Conservation (phyloP, 78 protist genomes). For the Ministeria vibrans region DNA sequence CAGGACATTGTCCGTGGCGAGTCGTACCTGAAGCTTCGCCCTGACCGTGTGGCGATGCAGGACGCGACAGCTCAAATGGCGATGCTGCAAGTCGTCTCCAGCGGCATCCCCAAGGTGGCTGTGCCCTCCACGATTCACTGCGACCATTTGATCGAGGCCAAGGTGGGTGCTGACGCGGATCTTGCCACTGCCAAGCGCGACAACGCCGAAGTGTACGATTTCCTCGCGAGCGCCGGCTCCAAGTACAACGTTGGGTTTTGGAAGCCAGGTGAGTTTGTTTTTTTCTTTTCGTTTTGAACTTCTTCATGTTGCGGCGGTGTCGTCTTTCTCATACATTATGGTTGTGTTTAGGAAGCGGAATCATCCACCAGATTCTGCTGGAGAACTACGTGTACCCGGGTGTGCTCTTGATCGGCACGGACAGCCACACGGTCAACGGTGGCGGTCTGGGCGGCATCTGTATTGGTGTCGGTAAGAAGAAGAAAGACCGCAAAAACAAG, state of each 20-base stretch:
- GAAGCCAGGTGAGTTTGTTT: too few species aligned
- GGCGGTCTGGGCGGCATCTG: conserved; percentile 80
- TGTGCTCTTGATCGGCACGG: conserved; percentile 84
- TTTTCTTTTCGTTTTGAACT: too few species aligned
- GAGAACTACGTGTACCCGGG: conserved; percentile 95
- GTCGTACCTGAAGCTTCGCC: conserved; percentile 75
- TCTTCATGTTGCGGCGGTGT: too few species aligned
- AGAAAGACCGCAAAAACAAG: too few species aligned
- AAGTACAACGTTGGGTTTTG: conserved; percentile 83
- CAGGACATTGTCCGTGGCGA: conserved; percentile 58
- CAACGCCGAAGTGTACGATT: conserved; percentile 87
- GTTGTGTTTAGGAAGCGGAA: too few species aligned
- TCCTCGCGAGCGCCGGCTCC: conserved; percentile 60
- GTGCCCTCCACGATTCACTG: conserved; percentile 92
- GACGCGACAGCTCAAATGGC: conserved; percentile 80
- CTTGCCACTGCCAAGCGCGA: conserved; percentile 45
- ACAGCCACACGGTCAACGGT: conserved; percentile 85
- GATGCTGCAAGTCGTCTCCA: conserved; percentile 84
- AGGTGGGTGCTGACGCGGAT: conserved; percentile 64
- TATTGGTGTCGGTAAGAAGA: conserved; percentile 86
- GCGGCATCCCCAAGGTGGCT: conserved; percentile 80
- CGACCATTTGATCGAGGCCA: conserved; percentile 88
- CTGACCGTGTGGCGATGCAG: conserved; percentile 93
- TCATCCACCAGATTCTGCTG: conserved; percentile 90
- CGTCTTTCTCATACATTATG: too few species aligned